Evolutionary conservation across 2,329 filamentous ascomycete genomes (phyloP).

Genomic region (Ophiostoma novo-ulmi): DNA sequence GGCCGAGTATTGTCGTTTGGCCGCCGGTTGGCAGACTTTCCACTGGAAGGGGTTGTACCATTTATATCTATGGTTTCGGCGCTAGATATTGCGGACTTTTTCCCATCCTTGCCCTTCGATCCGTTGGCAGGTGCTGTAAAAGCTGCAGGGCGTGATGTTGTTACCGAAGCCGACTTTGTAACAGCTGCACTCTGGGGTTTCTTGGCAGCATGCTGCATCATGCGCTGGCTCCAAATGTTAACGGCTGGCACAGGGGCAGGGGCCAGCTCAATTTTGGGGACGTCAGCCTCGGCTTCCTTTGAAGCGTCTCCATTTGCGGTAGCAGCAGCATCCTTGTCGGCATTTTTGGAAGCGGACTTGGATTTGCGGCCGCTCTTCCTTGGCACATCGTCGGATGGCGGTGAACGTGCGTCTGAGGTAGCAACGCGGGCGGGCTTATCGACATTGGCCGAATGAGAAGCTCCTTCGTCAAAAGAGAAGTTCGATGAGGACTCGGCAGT

Average conservation of each 20-base stretch:
- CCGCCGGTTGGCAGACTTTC: constrained; percentile 41
- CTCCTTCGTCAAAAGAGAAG: constrained; percentile 24
- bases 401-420: background rate
- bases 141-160: constrained; percentile 24
- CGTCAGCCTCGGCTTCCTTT: constrained; percentile 43
- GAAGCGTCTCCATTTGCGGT: background rate
- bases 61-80: constrained; percentile 31
- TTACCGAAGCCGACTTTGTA: background rate
- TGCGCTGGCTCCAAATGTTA: constrained; percentile 82
- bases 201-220: constrained; percentile 58
- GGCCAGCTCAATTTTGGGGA: constrained; percentile 60
- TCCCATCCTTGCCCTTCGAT: constrained; percentile 25
- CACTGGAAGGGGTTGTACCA: constrained; percentile 32
- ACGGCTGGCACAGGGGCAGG: constrained; percentile 78
- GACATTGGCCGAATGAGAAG: constrained; percentile 56
- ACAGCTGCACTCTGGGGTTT: constrained; percentile 31
- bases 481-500: constrained; percentile 29
- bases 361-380: constrained; percentile 57
- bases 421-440: constrained; percentile 20
- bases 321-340: constrained; percentile 48
- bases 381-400: constrained; percentile 50
- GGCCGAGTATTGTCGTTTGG: constrained; percentile 38
- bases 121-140: constrained; percentile 19
- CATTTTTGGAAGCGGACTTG: constrained; percentile 53
- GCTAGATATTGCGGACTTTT: constrained; percentile 24